These are phyloP conservation scores for Amylocystis lapponica DNA, from an alignment of 768 basidiomycete species.

Conservation along the genomic window DNA sequence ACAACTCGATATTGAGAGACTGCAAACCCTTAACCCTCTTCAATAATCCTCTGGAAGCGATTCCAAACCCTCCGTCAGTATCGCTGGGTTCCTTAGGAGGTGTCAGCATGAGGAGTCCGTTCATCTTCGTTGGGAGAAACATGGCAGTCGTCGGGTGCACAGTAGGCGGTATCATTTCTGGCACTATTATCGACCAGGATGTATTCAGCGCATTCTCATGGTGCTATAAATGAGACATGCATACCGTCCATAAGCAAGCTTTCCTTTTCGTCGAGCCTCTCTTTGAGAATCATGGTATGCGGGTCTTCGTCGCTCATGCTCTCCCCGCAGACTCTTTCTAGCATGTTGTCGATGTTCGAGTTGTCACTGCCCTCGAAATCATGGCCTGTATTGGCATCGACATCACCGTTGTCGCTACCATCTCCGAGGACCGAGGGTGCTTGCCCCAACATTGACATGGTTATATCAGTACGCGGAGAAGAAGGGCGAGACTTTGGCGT, in stretches of 20 bases:
- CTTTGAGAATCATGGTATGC: constrained; percentile 42
- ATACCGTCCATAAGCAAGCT: constrained; percentile 54
- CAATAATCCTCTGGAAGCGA: constrained; percentile 26
- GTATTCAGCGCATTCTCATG: background rate
- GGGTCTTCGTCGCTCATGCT: constrained; percentile 4
- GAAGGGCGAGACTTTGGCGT: constrained; percentile 21
- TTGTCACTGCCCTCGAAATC: constrained; percentile 1
- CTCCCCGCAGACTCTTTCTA: constrained; percentile 9
- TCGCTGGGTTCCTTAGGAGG: constrained; percentile 12
- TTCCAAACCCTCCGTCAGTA: background rate
- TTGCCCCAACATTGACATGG: constrained; percentile 30
- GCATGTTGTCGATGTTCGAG: constrained; percentile 1
- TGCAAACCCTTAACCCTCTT: constrained; percentile 54
- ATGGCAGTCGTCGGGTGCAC: constrained; percentile 30
- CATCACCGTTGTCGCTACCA: background rate
- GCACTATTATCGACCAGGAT: constrained; percentile 45
- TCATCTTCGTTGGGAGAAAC: constrained; percentile 12
- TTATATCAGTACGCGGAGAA: constrained; percentile 16
- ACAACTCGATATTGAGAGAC: constrained; percentile 52
- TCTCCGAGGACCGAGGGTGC: constrained; percentile 15
- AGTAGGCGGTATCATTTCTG: constrained; percentile 49
- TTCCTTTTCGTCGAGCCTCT: constrained; percentile 48
- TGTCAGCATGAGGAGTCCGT: constrained; percentile 10
- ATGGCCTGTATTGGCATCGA: constrained; percentile 13
- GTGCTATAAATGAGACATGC: constrained; percentile 4